phyloP scores from a whole-genome alignment of 257 asterid genomes.

The Solanum commersonii region DNA sequence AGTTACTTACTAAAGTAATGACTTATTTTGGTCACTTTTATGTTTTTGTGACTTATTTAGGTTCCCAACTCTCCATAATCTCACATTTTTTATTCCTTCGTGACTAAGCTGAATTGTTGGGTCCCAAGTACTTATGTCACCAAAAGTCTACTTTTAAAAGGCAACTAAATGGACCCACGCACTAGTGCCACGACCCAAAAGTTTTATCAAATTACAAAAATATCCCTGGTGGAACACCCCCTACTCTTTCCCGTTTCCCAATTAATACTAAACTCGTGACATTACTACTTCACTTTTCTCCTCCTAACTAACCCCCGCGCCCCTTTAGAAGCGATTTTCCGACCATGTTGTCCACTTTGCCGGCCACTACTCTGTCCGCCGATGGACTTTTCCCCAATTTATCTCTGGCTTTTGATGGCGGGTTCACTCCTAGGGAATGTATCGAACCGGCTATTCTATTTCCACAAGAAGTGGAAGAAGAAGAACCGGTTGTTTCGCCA shows the following conservation, averaged over 20 bases:
- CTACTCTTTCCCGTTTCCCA: constrained; percentile 1
- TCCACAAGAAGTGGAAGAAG: constrained; percentile 2
- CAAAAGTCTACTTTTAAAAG: constrained; percentile 17
- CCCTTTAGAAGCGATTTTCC: constrained; percentile 17
- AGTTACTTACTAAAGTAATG: too few relatives aligned
- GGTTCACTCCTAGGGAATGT: constrained; percentile 29
- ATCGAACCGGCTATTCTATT: constrained; percentile 26
- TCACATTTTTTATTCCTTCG: constrained; percentile 50
- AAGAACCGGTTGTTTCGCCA: background rate
- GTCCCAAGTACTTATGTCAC: constrained; percentile 22
- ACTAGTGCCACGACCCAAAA: constrained; percentile 69
- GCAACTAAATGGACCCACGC: constrained; percentile 10
- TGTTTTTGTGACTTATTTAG: too few relatives aligned
- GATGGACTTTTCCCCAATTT: constrained; percentile 23
- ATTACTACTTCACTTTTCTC: constrained; percentile 51
- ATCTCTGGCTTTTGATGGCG: constrained; percentile 33
- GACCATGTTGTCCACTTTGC: constrained; percentile 53
- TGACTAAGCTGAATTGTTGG: constrained; percentile 47
- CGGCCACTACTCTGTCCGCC: constrained; percentile 19
- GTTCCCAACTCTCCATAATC: too few relatives aligned
- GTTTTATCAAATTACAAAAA: constrained; percentile 19
- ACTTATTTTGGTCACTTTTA: too few relatives aligned
- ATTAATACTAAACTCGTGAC: constrained; percentile 49
- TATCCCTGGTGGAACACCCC: constrained; percentile 29
- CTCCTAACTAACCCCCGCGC: constrained; percentile 19